Evolutionary conservation across 179 eudicot species (phyloP), one percentile per base, ranked within the genome.

Genomic region (Actinidia polygama): DNA sequence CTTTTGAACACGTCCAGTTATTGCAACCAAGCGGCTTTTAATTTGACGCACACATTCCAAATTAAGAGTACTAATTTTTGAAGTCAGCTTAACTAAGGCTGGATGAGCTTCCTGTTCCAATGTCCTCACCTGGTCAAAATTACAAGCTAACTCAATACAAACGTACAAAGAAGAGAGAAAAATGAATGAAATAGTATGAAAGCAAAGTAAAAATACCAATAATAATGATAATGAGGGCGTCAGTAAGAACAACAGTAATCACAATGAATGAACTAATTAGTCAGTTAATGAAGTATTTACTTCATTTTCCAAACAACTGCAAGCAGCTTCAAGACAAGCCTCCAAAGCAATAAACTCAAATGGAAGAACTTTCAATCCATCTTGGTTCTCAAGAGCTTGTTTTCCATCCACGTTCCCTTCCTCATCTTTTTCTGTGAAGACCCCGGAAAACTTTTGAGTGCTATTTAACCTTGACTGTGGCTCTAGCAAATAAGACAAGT

Each of bases 281-380:
- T 59, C 47, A 84, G 87, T 87, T 82, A 79, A 69, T 66, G 84
- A 78, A 73, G 61, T 23, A 23, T 77, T 73, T 86, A 97, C 99
- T 89, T 97, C 98, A 76, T 85, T 91, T 78, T 95, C 99, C 91
- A 97, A 88, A 85, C 92, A 91, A 84, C 94, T 92, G 81, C 99
- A 95, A 76, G 98, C 94, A 85, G 98, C 98, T 86, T 97, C 98
- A 55, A 97, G 98, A 85, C 99, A 97, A 23, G 99, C 95, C 84
- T 97, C 99, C 78, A 97, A 87, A 23, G 98, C 97, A 84, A 97
- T 90, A 84, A 97, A 97, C 89, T 97, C 99, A 82, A 97, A 97
- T 0, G 99, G 99, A 79, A 95, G 98, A 78, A 91, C 92, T 86
- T 92, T 95, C 24, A 85, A 91, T 54, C 93, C 98, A 79, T 95